These are phyloP conservation scores for Ajuga chamaepitys DNA, from an alignment of 257 asterid genomes.

Conservation along the genomic window DNA sequence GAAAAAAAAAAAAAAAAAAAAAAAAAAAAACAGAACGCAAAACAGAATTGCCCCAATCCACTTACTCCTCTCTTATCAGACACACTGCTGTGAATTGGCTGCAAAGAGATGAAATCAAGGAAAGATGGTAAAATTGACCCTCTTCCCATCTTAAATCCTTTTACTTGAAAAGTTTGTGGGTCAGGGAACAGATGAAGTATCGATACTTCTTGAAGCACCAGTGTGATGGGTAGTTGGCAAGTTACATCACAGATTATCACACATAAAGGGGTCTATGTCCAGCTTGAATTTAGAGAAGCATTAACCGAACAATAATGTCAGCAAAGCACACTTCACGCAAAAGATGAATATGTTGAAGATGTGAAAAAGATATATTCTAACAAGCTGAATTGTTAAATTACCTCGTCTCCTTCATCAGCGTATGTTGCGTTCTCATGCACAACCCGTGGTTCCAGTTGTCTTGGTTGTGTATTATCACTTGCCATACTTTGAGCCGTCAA, in stretches of 20 bases:
- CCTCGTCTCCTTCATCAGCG: conserved; percentile 99
- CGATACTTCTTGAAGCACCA: not conserved
- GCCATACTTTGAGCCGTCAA: conserved; percentile 84
- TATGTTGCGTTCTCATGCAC: conserved; percentile 39
- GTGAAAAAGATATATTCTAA: not conserved
- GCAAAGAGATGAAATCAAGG: not conserved
- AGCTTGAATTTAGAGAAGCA: not conserved
- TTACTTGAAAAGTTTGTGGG: not conserved
- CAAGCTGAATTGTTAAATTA: conserved; percentile 20
- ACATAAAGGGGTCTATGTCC: not conserved
- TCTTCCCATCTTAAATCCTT: not conserved
- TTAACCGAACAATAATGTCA: not conserved
- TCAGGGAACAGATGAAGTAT: not conserved
- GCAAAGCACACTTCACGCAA: not conserved
- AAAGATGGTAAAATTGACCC: not conserved
- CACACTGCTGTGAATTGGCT: not conserved
- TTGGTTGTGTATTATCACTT: conserved; percentile 40
- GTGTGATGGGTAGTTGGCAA: too few species aligned
- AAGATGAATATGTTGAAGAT: not conserved
- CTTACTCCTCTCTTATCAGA: too few species aligned
- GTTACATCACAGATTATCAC: not conserved
- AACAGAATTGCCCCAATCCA: too few species aligned
- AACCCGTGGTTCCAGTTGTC: conserved; percentile 40
- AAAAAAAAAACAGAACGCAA: not conserved
- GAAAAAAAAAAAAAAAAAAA: too few species aligned